phyloP scores from a whole-genome alignment of 2,329 filamentous ascomycete species.

The Ophiostoma quercus region DNA sequence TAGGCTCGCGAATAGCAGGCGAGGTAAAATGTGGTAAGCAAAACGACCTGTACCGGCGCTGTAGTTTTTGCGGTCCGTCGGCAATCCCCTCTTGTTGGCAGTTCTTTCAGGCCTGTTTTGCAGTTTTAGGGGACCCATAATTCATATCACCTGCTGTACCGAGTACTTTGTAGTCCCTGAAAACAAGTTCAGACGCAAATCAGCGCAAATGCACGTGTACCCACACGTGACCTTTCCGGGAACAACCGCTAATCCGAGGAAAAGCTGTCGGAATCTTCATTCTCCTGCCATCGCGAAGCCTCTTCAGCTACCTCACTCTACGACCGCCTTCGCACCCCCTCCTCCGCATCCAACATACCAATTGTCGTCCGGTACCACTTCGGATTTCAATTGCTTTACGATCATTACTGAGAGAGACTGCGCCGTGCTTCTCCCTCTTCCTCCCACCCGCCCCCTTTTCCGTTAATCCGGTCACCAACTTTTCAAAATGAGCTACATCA shows the following conservation, averaged over 20 bases:
- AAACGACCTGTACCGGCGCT: slow-evolving; percentile 26
- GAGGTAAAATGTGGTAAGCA: slow-evolving; percentile 26
- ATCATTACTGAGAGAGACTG: slow-evolving; percentile 14
- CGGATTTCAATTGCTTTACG: slow-evolving; percentile 20
- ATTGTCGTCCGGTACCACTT: slow-evolving; percentile 20
- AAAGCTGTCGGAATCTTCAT: slow-evolving; percentile 27
- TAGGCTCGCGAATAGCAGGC: slow-evolving; percentile 25
- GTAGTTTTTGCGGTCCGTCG: slow-evolving; percentile 19
- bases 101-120: not conserved
- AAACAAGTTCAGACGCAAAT: slow-evolving; percentile 4
- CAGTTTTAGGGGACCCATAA: slow-evolving; percentile 6
- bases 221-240: slow-evolving; percentile 29
- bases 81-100: not conserved
- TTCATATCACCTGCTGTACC: not conserved
- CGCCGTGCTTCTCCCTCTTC: slow-evolving; percentile 28
- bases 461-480: slow-evolving; percentile 28
- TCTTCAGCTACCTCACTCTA: slow-evolving; percentile 19
- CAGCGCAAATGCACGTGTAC: slow-evolving; percentile 13
- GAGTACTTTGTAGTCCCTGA: not conserved
- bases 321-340: slow-evolving; percentile 16
- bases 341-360: slow-evolving; percentile 13
- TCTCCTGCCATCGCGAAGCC: slow-evolving; percentile 24
- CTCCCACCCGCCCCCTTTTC: slow-evolving; percentile 25
- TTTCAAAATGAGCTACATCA: slow-evolving; percentile 84
- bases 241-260: slow-evolving; percentile 35